phyloP scores from a whole-genome alignment of 2,329 filamentous ascomycete genomes.

The Fusarium chuoi region DNA sequence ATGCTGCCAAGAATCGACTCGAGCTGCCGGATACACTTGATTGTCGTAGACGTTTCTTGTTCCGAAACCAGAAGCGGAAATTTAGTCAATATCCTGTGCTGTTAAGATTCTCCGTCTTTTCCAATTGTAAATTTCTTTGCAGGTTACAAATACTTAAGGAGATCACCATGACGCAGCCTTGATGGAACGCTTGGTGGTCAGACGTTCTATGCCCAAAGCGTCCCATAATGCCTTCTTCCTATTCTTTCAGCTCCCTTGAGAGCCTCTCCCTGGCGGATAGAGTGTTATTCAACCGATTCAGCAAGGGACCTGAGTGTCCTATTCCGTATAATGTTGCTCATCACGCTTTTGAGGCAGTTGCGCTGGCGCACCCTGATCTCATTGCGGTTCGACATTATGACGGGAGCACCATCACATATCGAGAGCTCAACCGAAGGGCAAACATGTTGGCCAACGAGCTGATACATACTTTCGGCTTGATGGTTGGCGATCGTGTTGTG shows the following conservation, averaged over 20 bases:
- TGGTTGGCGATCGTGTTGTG: slow-evolving; percentile 29
- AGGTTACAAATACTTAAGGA: slow-evolving; percentile 3
- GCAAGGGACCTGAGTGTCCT: slow-evolving; percentile 9
- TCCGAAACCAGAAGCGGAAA: slow-evolving; percentile 20
- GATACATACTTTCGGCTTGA: slow-evolving; percentile 11
- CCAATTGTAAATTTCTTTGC: background rate
- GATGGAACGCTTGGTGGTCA: background rate
- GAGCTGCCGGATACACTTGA: background rate
- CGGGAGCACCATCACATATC: slow-evolving; percentile 32
- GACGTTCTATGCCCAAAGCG: background rate
- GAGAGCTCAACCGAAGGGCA: slow-evolving; percentile 28
- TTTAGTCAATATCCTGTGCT: background rate
- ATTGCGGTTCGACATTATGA: slow-evolving; percentile 26
- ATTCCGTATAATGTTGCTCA: slow-evolving; percentile 30
- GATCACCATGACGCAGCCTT: slow-evolving; percentile 2
- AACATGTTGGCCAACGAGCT: slow-evolving; percentile 31
- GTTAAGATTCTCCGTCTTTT: background rate
- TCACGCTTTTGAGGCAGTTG: slow-evolving; percentile 33
- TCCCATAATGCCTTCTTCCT: slow-evolving; percentile 23
- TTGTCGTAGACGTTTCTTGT: background rate
- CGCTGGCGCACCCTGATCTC: slow-evolving; percentile 29
- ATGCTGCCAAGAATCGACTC: background rate
- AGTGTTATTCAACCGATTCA: slow-evolving; percentile 32
- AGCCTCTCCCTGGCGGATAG: slow-evolving; percentile 27
- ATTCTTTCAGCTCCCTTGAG: slow-evolving; percentile 22